These are phyloP conservation scores for Hypholoma sublateritium DNA, from an alignment of 768 basidiomycete genomes.

Conservation along the genomic window DNA sequence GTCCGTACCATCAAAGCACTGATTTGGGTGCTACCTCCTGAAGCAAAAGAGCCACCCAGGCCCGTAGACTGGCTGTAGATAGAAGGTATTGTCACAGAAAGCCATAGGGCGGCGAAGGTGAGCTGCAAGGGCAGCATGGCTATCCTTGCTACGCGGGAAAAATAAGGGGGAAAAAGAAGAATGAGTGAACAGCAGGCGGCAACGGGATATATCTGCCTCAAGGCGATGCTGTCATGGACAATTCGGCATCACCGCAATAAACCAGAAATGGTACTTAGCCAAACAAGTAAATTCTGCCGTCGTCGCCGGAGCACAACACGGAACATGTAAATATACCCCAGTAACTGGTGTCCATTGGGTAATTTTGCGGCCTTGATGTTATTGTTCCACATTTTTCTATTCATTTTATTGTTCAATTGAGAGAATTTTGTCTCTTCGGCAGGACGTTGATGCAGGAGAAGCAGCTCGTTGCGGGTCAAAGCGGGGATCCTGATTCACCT, in stretches of 20 bases:
- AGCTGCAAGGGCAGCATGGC: constrained; percentile 22
- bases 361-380: too few species aligned
- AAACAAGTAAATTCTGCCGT: too few species aligned
- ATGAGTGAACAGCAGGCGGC: neutral
- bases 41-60: constrained; percentile 40
- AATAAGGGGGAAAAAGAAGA: constrained; percentile 4
- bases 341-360: too few species aligned
- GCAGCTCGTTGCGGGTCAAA: neutral
- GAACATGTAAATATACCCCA: too few species aligned
- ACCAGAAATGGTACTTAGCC: constrained; percentile 1
- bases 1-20: constrained; percentile 50
- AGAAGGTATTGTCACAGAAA: constrained; percentile 35
- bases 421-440: too few species aligned
- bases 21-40: constrained; percentile 44
- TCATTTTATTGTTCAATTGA: too few species aligned
- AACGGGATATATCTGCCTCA: constrained; percentile 1
- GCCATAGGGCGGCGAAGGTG: constrained; percentile 43
- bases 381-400: too few species aligned
- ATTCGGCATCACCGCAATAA: constrained; percentile 5
- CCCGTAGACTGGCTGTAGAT: constrained; percentile 28
- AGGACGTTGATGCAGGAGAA: too few species aligned
- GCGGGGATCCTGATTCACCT: neutral
- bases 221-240: neutral
- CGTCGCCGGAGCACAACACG: too few species aligned
- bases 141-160: neutral